Conservation (phyloP, 129 eudicot species). For the Helianthus annuus region HanXRQr2.0-SUNRISE NC_035438.2:3599265-3599764, state of each 20-base stretch:
- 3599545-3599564: slow-evolving; percentile 16
- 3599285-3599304: slow-evolving; percentile 18
- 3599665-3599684: neutral
- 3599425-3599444: neutral
- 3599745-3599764: too few relatives aligned
- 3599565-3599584: slow-evolving; percentile 32
- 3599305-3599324: slow-evolving; percentile 21
- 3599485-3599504: slow-evolving; percentile 40
- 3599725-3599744: neutral
- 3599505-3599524: slow-evolving; percentile 18
- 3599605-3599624: slow-evolving; percentile 66
- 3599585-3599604: slow-evolving; percentile 62
- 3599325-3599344: slow-evolving; percentile 14
- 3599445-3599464: slow-evolving; percentile 19
- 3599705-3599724: neutral
- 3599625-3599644: slow-evolving; percentile 75
- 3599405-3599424: slow-evolving; percentile 37
- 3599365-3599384: slow-evolving; percentile 10
- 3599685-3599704: neutral
- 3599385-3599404: slow-evolving; percentile 20
- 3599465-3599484: neutral
- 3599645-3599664: neutral
- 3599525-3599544: slow-evolving; percentile 13
- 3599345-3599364: slow-evolving; percentile 19
- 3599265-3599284: too few relatives aligned